Conservation (phyloP, 2,329 filamentous ascomycete species). For the Sporothrix inflata region DNA sequence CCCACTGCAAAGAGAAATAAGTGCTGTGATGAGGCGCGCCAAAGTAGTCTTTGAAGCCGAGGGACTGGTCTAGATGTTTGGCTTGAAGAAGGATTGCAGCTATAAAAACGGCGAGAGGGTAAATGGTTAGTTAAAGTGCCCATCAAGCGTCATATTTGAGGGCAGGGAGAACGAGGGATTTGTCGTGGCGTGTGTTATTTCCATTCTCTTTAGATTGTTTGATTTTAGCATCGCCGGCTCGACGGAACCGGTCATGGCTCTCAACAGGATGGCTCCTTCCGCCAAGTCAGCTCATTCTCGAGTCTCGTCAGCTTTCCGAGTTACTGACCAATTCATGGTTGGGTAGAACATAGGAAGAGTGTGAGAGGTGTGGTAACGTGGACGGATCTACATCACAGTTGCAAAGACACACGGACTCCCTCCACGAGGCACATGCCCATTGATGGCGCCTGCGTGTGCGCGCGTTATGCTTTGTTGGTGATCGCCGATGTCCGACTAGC, state of each 20-base stretch:
- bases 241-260: not conserved
- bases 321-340: too few species aligned
- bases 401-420: not conserved
- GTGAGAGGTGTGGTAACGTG: not conserved
- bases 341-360: too few species aligned
- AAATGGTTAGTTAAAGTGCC: not conserved
- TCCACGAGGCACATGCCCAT: slow-evolving; percentile 11
- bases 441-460: not conserved
- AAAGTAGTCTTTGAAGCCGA: not conserved
- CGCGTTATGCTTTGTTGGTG: not conserved
- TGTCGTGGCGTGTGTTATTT: not conserved
- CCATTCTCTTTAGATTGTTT: not conserved
- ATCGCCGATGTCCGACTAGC: not conserved
- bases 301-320: not conserved
- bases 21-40: not conserved
- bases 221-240: not conserved
- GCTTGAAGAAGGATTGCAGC: not conserved
- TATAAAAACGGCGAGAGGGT: not conserved
- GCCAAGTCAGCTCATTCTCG: not conserved
- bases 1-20: not conserved
- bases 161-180: not conserved
- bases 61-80: not conserved
- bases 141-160: not conserved
- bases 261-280: not conserved
- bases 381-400: not conserved